Conservation (phyloP, 2,329 filamentous ascomycete species). For the Aspergillus piperis region DNA sequence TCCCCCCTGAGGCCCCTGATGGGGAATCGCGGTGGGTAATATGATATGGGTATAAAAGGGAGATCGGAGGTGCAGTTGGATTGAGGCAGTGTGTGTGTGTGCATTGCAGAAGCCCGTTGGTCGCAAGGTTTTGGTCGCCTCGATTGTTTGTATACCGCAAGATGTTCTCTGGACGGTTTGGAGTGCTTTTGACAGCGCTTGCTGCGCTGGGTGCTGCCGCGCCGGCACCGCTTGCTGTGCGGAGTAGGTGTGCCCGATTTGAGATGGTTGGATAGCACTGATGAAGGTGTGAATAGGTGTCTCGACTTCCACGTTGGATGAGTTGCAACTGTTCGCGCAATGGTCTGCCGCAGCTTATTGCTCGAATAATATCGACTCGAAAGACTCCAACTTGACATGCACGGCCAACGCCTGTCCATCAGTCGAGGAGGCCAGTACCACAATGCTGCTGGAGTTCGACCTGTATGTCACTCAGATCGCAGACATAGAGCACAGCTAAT, state of each 20-base stretch:
- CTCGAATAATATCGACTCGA: constrained; percentile 48
- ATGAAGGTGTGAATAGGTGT: constrained; percentile 34
- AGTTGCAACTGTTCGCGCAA: constrained; percentile 52
- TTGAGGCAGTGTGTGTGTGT: neutral
- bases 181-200: constrained; percentile 6
- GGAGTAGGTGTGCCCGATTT: constrained; percentile 23
- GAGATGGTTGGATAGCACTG: neutral
- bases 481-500: neutral
- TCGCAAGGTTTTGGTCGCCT: neutral
- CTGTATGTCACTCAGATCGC: constrained; percentile 39
- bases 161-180: constrained; percentile 15
- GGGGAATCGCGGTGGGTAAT: neutral
- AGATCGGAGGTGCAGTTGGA: neutral
- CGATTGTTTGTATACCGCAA: neutral
- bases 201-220: constrained; percentile 11
- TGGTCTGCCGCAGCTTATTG: constrained; percentile 59
- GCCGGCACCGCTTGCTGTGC: constrained; percentile 16
- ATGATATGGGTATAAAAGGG: neutral
- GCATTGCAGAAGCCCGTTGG: neutral
- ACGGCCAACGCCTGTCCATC: constrained; percentile 49
- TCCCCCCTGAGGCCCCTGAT: neutral
- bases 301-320: constrained; percentile 41
- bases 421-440: constrained; percentile 51
- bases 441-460: constrained; percentile 51
- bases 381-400: constrained; percentile 49